Evolutionary conservation across 176 grass and related monocot species (phyloP).

Genomic region (Oryza australiensis): DNA sequence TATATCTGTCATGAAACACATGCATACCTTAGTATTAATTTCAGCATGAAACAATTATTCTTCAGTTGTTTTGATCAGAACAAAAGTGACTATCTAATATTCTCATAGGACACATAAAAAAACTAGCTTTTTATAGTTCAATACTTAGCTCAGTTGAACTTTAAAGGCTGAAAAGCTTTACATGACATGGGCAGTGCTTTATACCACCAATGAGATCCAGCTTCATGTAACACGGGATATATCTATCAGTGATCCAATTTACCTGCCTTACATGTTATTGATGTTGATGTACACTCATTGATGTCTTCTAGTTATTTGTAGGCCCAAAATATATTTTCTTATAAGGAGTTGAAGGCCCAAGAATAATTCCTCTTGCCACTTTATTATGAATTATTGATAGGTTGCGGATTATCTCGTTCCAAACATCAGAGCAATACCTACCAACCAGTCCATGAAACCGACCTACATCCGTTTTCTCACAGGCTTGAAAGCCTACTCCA

Average conservation of each 20-base stretch:
- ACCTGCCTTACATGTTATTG: conserved; percentile 16
- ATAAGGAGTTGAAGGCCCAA: no score
- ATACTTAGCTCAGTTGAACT: conserved; percentile 18
- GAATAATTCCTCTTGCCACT: conserved; percentile 31
- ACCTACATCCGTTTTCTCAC: conserved; percentile 97
- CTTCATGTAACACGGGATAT: not conserved
- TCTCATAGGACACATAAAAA: not conserved
- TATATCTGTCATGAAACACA: conserved; percentile 14
- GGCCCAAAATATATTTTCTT: conserved; percentile 7
- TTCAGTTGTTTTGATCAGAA: not conserved
- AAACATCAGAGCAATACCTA: conserved; percentile 70
- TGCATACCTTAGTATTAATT: not conserved
- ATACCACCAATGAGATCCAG: conserved; percentile 4
- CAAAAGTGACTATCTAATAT: not conserved
- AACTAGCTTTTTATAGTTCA: not conserved
- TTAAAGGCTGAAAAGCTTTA: not conserved
- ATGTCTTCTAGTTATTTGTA: conserved; percentile 8
- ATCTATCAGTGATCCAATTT: conserved; percentile 1
- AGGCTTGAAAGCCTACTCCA: conserved; percentile 95
- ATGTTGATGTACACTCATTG: not conserved
- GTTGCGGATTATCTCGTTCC: conserved; percentile 89
- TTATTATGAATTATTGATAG: conserved; percentile 46
- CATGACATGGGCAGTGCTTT: conserved; percentile 3
- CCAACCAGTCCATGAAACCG: conserved; percentile 82
- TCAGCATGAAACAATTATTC: not conserved